Percentiles rank a stretch among this genome's conserved stretches.
These are phyloP conservation scores for Brettanomyces naardenensis DNA, from an alignment of 805 yeast genomes.

Conservation along the genomic window DNA sequence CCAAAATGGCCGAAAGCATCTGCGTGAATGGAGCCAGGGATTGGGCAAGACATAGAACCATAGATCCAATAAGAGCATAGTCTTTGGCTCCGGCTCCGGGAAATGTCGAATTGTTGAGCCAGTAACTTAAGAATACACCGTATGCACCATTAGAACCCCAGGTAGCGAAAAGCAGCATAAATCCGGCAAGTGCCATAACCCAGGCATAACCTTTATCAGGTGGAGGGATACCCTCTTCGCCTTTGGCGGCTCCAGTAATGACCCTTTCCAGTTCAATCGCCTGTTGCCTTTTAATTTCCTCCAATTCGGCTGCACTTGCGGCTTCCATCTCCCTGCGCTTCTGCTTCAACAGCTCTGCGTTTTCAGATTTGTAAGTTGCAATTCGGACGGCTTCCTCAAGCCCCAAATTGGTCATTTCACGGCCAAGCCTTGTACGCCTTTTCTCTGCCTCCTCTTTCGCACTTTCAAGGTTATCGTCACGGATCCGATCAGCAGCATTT, in stretches of 20 bases:
- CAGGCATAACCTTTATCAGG: slow-evolving; percentile 39
- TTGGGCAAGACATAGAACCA: slow-evolving; percentile 18
- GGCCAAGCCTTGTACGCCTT: slow-evolving; percentile 11
- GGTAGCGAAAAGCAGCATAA: slow-evolving; percentile 40
- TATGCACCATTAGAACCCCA: slow-evolving; percentile 65
- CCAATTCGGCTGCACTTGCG: slow-evolving; percentile 4
- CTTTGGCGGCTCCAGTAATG: not conserved
- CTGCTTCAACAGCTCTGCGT: not conserved
- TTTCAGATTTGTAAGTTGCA: slow-evolving; percentile 12
- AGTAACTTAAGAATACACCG: slow-evolving; percentile 52
- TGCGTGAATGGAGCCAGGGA: slow-evolving; percentile 17
- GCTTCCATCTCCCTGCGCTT: not conserved
- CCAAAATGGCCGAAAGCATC: slow-evolving; percentile 15
- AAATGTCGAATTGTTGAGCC: slow-evolving; percentile 39
- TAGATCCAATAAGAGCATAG: slow-evolving; percentile 56
- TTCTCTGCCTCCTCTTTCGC: slow-evolving; percentile 6
- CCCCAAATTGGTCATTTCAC: slow-evolving; percentile 15
- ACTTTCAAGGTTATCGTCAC: slow-evolving; percentile 17
- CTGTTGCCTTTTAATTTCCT: not conserved
- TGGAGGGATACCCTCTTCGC: slow-evolving; percentile 1
- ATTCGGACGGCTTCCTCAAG: slow-evolving; percentile 20
- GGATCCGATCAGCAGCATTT: slow-evolving; percentile 14
- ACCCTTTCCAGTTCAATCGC: slow-evolving; percentile 2
- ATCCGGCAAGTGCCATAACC: slow-evolving; percentile 36
- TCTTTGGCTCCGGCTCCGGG: slow-evolving; percentile 46